Conservation (phyloP, 2,329 filamentous ascomycete species). For the Talaromyces sp. region DNA sequence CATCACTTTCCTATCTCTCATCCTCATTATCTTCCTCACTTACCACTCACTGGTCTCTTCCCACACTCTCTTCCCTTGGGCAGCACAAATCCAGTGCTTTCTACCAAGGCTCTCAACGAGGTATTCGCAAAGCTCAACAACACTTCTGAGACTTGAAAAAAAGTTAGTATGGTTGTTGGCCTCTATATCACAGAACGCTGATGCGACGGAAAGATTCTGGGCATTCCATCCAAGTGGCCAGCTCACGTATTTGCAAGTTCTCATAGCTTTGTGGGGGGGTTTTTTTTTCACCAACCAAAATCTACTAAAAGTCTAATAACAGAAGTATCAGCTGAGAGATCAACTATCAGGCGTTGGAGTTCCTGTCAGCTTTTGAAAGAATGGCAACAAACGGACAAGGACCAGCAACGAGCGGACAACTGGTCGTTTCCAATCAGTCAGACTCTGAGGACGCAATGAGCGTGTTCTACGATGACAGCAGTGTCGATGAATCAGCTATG, state of each 20-base stretch:
- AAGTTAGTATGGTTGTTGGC: neutral
- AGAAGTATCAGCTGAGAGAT: neutral
- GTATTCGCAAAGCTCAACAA: neutral
- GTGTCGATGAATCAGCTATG: neutral
- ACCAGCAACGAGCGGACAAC: neutral
- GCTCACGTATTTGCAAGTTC: neutral
- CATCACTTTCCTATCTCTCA: neutral
- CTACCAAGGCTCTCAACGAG: neutral
- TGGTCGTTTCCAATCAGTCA: neutral
- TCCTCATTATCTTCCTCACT: neutral
- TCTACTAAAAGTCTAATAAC: neutral
- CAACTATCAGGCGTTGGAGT: too few species aligned
- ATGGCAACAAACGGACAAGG: neutral
- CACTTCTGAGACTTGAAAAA: neutral
- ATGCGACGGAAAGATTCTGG: neutral
- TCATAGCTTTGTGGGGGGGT: neutral
- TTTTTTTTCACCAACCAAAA: neutral
- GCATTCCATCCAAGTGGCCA: neutral
- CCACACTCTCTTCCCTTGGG: neutral
- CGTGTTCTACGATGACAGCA: too few species aligned
- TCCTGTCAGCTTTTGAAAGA: neutral
- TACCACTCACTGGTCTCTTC: neutral
- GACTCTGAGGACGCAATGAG: neutral
- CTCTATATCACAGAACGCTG: neutral
- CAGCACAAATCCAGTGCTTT: neutral